These are phyloP conservation scores for Epicoccum nigrum DNA, from an alignment of 2,329 filamentous ascomycete species.

Conservation along the genomic window DNA sequence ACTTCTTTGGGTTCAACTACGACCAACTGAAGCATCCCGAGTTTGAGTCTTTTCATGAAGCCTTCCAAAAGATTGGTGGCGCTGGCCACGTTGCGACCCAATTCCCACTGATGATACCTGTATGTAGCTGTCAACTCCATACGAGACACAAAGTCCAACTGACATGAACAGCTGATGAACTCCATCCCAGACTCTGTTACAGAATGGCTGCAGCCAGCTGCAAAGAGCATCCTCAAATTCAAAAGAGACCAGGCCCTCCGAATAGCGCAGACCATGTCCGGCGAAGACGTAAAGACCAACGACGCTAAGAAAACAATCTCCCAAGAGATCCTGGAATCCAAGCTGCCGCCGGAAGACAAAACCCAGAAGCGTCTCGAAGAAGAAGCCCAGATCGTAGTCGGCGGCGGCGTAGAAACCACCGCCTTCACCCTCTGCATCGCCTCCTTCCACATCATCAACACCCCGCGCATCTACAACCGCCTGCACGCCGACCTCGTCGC, in stretches of 20 bases:
- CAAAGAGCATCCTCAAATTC: conserved; percentile 40
- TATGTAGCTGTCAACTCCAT: conserved; percentile 16
- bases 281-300: conserved; percentile 39
- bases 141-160: too few species aligned
- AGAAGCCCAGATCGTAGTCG: conserved; percentile 48
- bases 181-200: conserved; percentile 38
- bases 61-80: conserved; percentile 40
- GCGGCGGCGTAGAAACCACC: conserved; percentile 50
- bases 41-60: conserved; percentile 45
- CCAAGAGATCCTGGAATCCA: conserved; percentile 40
- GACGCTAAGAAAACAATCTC: conserved; percentile 44
- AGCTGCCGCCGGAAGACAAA: conserved; percentile 45
- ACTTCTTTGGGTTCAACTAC: conserved; percentile 48
- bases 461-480: conserved; percentile 36
- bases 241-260: conserved; percentile 36
- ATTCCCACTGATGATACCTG: conserved; percentile 39
- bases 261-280: conserved; percentile 35
- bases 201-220: conserved; percentile 40
- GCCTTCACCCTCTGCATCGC: conserved; percentile 41
- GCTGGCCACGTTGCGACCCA: conserved; percentile 43
- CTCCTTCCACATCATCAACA: conserved; percentile 43
- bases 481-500: conserved; percentile 40
- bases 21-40: conserved; percentile 40
- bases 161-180: conserved; percentile 36
- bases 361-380: conserved; percentile 45